A percentile compares a stretch with the other conserved stretches of the same genome.
phyloP scores from a whole-genome alignment of 2,329 filamentous ascomycete genomes.

The Apiospora koreana region DNA sequence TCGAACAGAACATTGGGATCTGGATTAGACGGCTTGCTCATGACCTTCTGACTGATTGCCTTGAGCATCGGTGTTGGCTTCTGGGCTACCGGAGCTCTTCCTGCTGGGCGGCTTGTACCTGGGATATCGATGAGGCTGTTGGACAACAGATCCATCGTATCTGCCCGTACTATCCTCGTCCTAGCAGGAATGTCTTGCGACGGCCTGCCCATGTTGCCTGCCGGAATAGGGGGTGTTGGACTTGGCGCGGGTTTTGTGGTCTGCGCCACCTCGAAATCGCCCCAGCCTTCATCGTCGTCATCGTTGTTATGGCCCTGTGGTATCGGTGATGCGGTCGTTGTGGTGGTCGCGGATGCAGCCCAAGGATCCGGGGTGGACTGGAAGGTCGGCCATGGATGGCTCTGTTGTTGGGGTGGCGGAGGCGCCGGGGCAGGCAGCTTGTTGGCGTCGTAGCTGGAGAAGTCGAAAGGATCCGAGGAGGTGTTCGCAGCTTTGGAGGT shows the following conservation, averaged over 20 bases:
- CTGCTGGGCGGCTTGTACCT: conserved; percentile 15
- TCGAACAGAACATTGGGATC: conserved; percentile 65
- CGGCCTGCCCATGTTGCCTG: background rate
- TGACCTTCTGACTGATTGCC: background rate
- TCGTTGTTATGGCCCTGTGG: conserved; percentile 34
- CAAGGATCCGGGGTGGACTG: conserved; percentile 23
- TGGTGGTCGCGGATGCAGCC: background rate
- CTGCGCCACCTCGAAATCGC: conserved; percentile 65
- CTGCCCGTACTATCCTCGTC: conserved; percentile 43
- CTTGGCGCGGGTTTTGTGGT: conserved; percentile 21
- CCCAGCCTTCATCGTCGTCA: conserved; percentile 66
- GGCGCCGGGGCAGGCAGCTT: background rate
- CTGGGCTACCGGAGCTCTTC: conserved; percentile 10
- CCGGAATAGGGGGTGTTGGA: background rate
- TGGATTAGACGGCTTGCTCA: conserved; percentile 16
- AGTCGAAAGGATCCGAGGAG: conserved; percentile 23
- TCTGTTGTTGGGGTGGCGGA: conserved; percentile 14
- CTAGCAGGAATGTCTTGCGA: conserved; percentile 16
- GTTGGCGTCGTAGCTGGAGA: conserved; percentile 10
- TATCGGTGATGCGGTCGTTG: background rate
- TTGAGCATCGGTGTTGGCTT: background rate
- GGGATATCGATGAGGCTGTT: conserved; percentile 50
- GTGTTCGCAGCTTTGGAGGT: conserved; percentile 10
- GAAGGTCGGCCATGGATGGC: conserved; percentile 35
- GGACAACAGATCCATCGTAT: conserved; percentile 54